phyloP scores from a whole-genome alignment of 208 protist species.

The Histomonas meleagridis region DNA sequence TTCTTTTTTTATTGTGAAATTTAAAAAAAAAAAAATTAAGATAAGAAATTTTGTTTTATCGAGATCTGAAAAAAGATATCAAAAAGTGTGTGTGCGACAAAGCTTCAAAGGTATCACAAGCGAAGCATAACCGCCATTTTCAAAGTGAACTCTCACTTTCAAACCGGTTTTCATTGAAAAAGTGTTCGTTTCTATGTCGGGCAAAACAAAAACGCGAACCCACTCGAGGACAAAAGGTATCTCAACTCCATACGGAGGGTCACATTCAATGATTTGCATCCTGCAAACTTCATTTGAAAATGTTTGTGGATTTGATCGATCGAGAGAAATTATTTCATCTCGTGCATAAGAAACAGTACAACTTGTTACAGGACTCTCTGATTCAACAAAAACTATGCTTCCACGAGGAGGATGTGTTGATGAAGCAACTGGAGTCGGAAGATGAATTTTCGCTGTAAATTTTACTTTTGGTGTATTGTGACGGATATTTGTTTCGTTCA shows the following conservation, averaged over 20 bases:
- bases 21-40: too few species aligned
- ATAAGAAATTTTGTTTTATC: too few species aligned
- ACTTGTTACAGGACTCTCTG: neutral
- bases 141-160: neutral
- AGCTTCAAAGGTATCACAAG: neutral
- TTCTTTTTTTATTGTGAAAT: too few species aligned
- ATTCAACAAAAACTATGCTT: neutral
- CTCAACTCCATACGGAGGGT: neutral
- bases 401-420: neutral
- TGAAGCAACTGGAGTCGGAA: neutral
- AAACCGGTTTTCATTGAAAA: neutral
- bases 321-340: neutral
- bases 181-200: neutral
- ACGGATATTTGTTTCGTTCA: neutral
- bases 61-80: too few species aligned
- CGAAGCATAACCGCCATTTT: neutral
- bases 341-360: constrained; percentile 2
- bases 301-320: neutral
- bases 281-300: neutral
- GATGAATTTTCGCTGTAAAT: neutral
- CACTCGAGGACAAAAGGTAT: constrained; percentile 30
- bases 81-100: too few species aligned
- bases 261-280: neutral
- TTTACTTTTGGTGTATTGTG: neutral
- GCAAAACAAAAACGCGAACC: neutral